Evolutionary conservation across 352 stramenopile species (phyloP).

Genomic region (Phytophthora constricta): DNA sequence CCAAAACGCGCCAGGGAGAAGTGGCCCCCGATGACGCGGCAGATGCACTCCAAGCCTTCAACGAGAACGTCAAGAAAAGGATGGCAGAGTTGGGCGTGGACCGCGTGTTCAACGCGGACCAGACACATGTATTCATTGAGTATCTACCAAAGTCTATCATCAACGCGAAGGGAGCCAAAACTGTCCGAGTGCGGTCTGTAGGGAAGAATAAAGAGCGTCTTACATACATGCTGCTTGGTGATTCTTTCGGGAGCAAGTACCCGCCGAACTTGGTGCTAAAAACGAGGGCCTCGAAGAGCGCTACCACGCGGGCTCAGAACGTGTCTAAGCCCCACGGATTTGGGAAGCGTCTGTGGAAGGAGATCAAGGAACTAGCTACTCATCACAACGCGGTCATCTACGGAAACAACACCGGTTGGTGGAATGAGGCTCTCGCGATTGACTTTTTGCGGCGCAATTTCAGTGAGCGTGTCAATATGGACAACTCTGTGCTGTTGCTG

Average conservation of each 20-base stretch:
- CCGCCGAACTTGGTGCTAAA: background rate
- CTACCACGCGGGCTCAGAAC: background rate
- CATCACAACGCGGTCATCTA: conserved; percentile 5
- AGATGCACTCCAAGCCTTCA: background rate
- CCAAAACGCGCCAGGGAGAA: conserved; percentile 19
- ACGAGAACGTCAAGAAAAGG: background rate
- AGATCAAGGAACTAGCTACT: background rate
- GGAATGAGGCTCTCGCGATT: background rate
- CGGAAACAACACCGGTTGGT: background rate
- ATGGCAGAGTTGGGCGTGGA: conserved; percentile 20
- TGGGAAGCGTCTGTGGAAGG: background rate
- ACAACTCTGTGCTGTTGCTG: conserved; percentile 9
- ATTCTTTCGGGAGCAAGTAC: conserved; percentile 5
- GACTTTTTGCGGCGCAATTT: conserved; percentile 4
- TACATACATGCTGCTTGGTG: conserved; percentile 33
- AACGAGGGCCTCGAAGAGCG: background rate
- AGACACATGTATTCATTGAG: conserved; percentile 38
- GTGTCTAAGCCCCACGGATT: background rate
- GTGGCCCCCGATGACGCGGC: conserved; percentile 4
- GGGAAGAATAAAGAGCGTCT: conserved; percentile 29
- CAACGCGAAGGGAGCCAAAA: conserved; percentile 22
- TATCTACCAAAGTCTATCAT: conserved; percentile 42
- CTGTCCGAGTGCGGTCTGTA: conserved; percentile 29
- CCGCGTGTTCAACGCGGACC: conserved; percentile 36
- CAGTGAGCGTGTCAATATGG: background rate